Base-by-base conservation (phyloP, 2,329 filamentous ascomycete genomes). In the Hyphodiscus sp. region DNA sequence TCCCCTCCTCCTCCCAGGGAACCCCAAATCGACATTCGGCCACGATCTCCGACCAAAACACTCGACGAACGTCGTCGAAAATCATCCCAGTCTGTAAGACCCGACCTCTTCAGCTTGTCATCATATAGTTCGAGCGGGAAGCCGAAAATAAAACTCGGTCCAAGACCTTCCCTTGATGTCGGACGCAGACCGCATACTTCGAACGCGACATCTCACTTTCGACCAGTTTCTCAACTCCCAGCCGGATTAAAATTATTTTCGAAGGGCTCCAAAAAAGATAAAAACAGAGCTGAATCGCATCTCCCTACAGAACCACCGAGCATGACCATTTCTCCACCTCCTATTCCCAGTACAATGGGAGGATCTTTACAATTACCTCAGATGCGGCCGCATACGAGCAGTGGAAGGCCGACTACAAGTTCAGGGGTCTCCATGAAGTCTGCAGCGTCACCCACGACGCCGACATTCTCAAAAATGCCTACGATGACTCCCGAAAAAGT, bases 401-500 rank as follows among this genome's bases (percentile, higher is more conserved):
- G 63, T 44, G 65, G 66, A 20, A 56, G 66, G 61, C 71, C 53
- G 63, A 70, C 56, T 43, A 60, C 61, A 23, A 67, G 63, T 46
- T 66, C 66, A 38, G 63, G 57, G 9, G 48, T 56, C 19, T 61
- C 62, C 9, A 56, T 65, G 18, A 59, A 55, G 45, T 54, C 61
- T 18, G 43, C 58, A 49, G 52, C 51, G 20, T 63, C 60, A 44
- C 56, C 61, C 19, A 59, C 50, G 10, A 48, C 56, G 16, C 52
- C 51, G 20, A 52, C 51, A 20, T 48, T 53, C 66, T 71, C 51
- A 63, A 73, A 60, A 57, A 58, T 55, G 50, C 68, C 49, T 59
- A 73, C 74, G n/a, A 86, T 95, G 64, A 90, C 89, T 1, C 89
- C 89, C 0, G 94, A 99, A 69, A 97, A 95, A 73, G 83, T 89